Base-by-base conservation (phyloP, 2,329 filamentous ascomycete species). In the Atkinsonella texensis region DNA sequence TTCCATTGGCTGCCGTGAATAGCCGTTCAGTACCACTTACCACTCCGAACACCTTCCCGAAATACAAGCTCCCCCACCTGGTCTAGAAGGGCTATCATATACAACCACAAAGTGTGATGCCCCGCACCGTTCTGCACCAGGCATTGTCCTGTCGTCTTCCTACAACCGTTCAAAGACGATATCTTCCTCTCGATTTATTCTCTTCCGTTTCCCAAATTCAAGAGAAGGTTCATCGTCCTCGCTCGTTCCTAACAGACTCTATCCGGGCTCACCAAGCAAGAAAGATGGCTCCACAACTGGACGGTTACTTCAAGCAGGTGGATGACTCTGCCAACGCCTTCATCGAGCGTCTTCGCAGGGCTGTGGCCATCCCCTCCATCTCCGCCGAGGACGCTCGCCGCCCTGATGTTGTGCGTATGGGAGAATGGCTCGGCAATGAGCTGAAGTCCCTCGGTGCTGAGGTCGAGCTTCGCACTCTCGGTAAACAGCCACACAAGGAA, bases 331-430 rank as follows among this genome's bases (percentile, higher is more conserved):
- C 89, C 48, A 80, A 83, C 59, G 75, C 81, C 65, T 96, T 95
- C 73, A 94, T 95, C 69, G 85, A 94, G 62, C 85, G 91, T 60
- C 81, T 98, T 54, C 80, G 87, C 64, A 83, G 90, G 70, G 93
- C 93, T 51, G 93, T 98, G 54, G 91, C 90, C 49, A 98, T 98
- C 62, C 93, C 93, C 18, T 98, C 93, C 56, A 79, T 98, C 66
- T 97, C 91, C 35, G 87, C 91, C 46, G 90, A 96, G 56, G 89
- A 93, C 64, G 84, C 85, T 60, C 84, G 88, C 64, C 84, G 93
- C 54, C 84, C 84, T 51, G 90, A 98, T 77, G 93, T 98, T 56
- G 82, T 98, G 64, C 88, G 85, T 74, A 98, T 98, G 93, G 93
- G 88, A 61, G 78, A 95, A 63, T 98, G 85, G 68, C 85, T 98